Percentiles rank a stretch among this genome's conserved stretches.
phyloP scores from a whole-genome alignment of 306 rosid genomes.

The Gastrolobium bilobum region DNA sequence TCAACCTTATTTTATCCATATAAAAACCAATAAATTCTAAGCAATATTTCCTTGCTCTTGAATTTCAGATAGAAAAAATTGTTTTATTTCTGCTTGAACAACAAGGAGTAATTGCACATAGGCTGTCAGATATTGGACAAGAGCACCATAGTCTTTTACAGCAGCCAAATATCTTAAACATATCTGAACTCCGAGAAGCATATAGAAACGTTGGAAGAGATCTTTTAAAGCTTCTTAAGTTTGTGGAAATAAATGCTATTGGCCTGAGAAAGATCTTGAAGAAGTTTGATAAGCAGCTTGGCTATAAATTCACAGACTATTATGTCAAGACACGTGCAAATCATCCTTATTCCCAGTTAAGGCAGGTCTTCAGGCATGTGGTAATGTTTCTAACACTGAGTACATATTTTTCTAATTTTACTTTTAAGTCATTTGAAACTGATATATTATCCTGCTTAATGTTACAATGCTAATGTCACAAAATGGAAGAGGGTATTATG shows the following conservation, averaged over 20 bases:
- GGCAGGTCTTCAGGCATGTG: slow-evolving; percentile 97
- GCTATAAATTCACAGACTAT: slow-evolving; percentile 87
- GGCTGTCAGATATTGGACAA: slow-evolving; percentile 71
- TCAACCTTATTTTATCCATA: not conserved
- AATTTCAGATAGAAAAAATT: slow-evolving; percentile 80
- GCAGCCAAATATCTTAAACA: slow-evolving; percentile 68
- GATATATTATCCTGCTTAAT: not conserved
- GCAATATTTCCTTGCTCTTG: slow-evolving; percentile 31
- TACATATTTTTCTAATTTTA: not conserved
- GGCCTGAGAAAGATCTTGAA: slow-evolving; percentile 98
- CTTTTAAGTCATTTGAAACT: slow-evolving; percentile 21
- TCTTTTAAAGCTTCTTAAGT: slow-evolving; percentile 83
- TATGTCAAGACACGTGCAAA: slow-evolving; percentile 96
- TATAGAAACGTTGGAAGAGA: slow-evolving; percentile 84
- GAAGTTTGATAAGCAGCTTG: slow-evolving; percentile 90
- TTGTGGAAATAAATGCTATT: slow-evolving; percentile 90
- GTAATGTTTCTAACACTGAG: slow-evolving; percentile 59
- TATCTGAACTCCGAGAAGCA: slow-evolving; percentile 69
- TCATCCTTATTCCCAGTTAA: slow-evolving; percentile 97
- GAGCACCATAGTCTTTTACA: slow-evolving; percentile 63
- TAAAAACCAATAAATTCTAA: not conserved
- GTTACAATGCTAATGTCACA: not conserved
- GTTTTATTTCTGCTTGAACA: slow-evolving; percentile 91
- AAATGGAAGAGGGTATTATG: slow-evolving; percentile 25
- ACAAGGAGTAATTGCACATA: slow-evolving; percentile 92